phyloP scores from a whole-genome alignment of 208 protist species.

The Blastocrithidia nonstop region DNA sequence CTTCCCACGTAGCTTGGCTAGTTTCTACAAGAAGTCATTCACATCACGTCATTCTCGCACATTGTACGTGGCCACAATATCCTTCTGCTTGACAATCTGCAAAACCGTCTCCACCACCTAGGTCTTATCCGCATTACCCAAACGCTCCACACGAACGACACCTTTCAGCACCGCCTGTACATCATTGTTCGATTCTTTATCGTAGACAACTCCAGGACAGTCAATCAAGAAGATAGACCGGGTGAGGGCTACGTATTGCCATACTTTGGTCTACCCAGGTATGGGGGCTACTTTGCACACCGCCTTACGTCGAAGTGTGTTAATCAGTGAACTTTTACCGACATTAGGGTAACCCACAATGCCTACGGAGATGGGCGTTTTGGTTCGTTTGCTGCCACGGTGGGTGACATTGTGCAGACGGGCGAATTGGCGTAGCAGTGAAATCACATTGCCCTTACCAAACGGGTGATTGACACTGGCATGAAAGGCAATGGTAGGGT shows the following conservation, averaged over 20 bases:
- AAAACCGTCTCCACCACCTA: conserved; percentile 92
- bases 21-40: conserved; percentile 94
- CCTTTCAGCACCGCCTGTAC: conserved; percentile 97
- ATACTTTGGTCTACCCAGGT: conserved; percentile 99
- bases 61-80: conserved; percentile 93
- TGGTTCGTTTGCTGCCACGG: conserved; percentile 71
- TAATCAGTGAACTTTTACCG: conserved; percentile 99
- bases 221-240: conserved; percentile 98
- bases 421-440: conserved; percentile 95
- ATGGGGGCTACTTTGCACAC: conserved; percentile 99
- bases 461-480: conserved; percentile 98
- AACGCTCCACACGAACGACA: conserved; percentile 89
- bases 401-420: conserved; percentile 83
- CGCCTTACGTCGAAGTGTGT: conserved; percentile 95
- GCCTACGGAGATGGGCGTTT: conserved; percentile 81
- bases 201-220: conserved; percentile 98
- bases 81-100: conserved; percentile 89
- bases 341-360: conserved; percentile 99
- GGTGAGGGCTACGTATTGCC: conserved; percentile 99
- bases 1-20: conserved; percentile 90
- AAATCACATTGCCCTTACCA: conserved; percentile 98
- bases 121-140: conserved; percentile 85
- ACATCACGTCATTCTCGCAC: conserved; percentile 87
- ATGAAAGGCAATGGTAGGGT: conserved; percentile 99
- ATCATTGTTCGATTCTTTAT: conserved; percentile 88